phyloP scores from a whole-genome alignment of 1,139 yeast genomes.

The Candida mesenterica region DNA sequence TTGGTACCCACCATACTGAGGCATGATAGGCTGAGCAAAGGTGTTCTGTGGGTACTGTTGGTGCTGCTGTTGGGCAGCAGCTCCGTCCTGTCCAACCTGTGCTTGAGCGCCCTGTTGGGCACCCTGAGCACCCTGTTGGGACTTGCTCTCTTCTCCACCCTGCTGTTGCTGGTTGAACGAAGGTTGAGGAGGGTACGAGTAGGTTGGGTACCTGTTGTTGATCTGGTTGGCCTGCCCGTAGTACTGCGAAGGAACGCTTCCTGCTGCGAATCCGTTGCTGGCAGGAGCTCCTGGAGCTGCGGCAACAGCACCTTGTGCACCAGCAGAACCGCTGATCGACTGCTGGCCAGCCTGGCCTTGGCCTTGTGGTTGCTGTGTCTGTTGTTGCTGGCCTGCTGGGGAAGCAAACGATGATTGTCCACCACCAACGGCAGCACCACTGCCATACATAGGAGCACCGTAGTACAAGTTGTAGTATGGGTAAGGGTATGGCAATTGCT shows the following conservation, averaged over 20 bases:
- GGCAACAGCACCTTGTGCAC: conserved; percentile 8
- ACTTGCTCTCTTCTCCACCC: conserved; percentile 35
- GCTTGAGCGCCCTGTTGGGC: conserved; percentile 20
- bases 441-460: conserved; percentile 43
- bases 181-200: conserved; percentile 37
- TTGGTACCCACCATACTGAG: conserved; percentile 48
- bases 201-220: conserved; percentile 38
- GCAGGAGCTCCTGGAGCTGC: conserved; percentile 8
- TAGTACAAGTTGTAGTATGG: conserved; percentile 48
- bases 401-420: conserved; percentile 2
- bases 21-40: conserved; percentile 38
- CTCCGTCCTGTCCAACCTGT: conserved; percentile 20
- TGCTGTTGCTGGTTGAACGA: conserved; percentile 22
- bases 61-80: conserved; percentile 21
- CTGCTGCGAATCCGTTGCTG: conserved; percentile 17
- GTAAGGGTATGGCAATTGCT: conserved; percentile 37
- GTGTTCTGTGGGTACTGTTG: conserved; percentile 26
- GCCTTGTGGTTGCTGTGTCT: conserved; percentile 1
- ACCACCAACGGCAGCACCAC: conserved; percentile 18
- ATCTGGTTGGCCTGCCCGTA: conserved; percentile 40
- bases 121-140: conserved; percentile 35
- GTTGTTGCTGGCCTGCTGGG: conserved; percentile 2
- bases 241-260: conserved; percentile 29
- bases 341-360: conserved; percentile 8
- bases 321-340: conserved; percentile 11